phyloP scores from a whole-genome alignment of 2,329 filamentous ascomycete species.

The Emydomyces testavorans region DNA sequence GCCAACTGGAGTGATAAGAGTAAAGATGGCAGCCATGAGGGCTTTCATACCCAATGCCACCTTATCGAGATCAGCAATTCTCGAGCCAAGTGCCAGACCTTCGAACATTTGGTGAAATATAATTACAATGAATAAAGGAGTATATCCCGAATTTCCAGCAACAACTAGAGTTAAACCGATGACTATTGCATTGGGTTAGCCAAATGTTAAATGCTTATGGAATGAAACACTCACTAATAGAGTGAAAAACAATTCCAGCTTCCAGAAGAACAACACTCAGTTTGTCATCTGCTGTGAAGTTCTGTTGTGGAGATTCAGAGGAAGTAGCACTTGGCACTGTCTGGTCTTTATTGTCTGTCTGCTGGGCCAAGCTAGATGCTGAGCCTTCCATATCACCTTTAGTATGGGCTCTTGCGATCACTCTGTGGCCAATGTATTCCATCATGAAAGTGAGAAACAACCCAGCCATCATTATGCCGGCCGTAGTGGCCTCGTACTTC shows the following conservation, averaged over 20 bases:
- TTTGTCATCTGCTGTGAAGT: conserved; percentile 29
- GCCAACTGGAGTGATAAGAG: conserved; percentile 61
- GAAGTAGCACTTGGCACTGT: conserved; percentile 12
- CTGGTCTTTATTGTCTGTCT: conserved; percentile 18
- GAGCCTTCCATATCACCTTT: conserved; percentile 21
- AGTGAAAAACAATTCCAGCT: conserved; percentile 64
- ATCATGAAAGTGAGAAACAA: conserved; percentile 61
- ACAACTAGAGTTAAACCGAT: conserved; percentile 55
- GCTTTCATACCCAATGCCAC: conserved; percentile 36
- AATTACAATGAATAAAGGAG: conserved; percentile 50
- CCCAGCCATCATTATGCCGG: conserved; percentile 62
- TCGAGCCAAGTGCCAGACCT: conserved; percentile 50
- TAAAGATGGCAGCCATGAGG: conserved; percentile 52
- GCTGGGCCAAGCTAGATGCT: conserved; percentile 17
- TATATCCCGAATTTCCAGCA: conserved; percentile 38
- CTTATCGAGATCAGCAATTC: conserved; percentile 34
- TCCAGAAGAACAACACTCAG: conserved; percentile 59
- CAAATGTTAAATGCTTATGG: background rate
- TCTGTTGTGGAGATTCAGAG: conserved; percentile 17
- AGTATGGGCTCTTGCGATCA: conserved; percentile 33
- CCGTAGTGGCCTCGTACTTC: conserved; percentile 56
- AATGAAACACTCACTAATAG: conserved; percentile 47
- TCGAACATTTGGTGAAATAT: conserved; percentile 72
- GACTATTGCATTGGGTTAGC: conserved; percentile 36
- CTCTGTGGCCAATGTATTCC: conserved; percentile 54